A percentile compares a stretch with the other conserved stretches of the same genome.
phyloP scores from a whole-genome alignment of 495 filamentous ascomycete species.

The Talaromyces thailandensis region DNA sequence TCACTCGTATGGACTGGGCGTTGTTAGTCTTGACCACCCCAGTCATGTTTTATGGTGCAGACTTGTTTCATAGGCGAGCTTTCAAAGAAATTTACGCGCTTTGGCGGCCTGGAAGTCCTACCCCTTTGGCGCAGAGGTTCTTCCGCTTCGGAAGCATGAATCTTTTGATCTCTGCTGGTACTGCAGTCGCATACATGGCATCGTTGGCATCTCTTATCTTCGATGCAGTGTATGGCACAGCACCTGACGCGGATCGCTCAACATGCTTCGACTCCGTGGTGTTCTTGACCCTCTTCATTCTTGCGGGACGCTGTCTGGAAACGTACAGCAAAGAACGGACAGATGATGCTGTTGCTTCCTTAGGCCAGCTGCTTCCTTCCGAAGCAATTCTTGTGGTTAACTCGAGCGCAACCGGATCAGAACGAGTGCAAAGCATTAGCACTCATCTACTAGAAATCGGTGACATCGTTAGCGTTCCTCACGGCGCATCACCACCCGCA shows the following conservation, averaged over 20 bases:
- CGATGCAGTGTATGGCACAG: slow-evolving; percentile 40
- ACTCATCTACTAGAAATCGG: slow-evolving; percentile 75
- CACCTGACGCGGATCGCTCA: slow-evolving; percentile 39
- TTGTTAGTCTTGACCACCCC: slow-evolving; percentile 82
- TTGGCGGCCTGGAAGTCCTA: slow-evolving; percentile 69
- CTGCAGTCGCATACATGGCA: slow-evolving; percentile 78
- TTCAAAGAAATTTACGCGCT: slow-evolving; percentile 72
- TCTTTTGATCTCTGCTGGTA: slow-evolving; percentile 81
- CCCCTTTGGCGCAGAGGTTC: slow-evolving; percentile 69
- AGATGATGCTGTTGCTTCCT: slow-evolving; percentile 73
- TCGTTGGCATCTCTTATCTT: slow-evolving; percentile 72
- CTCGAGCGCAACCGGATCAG: background rate
- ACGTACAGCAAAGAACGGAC: slow-evolving; percentile 89
- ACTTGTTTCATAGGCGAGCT: slow-evolving; percentile 74
- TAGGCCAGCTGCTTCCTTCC: slow-evolving; percentile 69
- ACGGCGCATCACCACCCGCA: slow-evolving; percentile 76
- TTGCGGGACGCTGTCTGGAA: slow-evolving; percentile 75
- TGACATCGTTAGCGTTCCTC: slow-evolving; percentile 65
- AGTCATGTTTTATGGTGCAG: slow-evolving; percentile 80
- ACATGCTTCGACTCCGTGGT: slow-evolving; percentile 94
- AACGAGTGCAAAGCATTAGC: slow-evolving; percentile 33
- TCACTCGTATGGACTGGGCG: slow-evolving; percentile 70
- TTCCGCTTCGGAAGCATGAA: slow-evolving; percentile 97
- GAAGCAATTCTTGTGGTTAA: slow-evolving; percentile 53
- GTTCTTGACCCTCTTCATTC: slow-evolving; percentile 85